Evolutionary conservation across 768 basidiomycete species (phyloP).

Genomic region (Termitomyces sp.): DNA sequence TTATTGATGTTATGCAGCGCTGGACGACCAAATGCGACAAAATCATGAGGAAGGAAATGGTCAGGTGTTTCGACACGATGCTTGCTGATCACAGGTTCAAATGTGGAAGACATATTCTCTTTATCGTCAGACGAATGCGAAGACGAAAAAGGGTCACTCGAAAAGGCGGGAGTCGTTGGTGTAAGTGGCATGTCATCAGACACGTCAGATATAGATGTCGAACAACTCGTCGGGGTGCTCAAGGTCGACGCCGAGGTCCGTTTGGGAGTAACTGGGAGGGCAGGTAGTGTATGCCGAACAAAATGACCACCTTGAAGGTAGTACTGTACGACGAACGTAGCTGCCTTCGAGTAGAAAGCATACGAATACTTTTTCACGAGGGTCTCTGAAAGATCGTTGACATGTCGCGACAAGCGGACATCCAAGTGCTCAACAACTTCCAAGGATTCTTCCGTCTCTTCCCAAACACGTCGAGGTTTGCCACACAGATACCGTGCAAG

Average conservation of each 20-base stretch:
- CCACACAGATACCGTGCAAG: constrained; percentile 87
- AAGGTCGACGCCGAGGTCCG: constrained; percentile 47
- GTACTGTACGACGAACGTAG: constrained; percentile 88
- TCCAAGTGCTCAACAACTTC: constrained; percentile 87
- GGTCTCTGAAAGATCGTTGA: constrained; percentile 93
- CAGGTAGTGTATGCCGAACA: constrained; percentile 35
- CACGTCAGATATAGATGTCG: constrained; percentile 66
- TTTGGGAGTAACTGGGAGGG: constrained; percentile 68
- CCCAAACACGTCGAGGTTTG: constrained; percentile 70
- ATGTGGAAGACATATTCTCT: constrained; percentile 69
- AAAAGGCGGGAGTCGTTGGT: constrained; percentile 65
- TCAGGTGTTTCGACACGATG: constrained; percentile 63
- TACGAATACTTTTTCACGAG: constrained; percentile 98
- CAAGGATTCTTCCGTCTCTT: constrained; percentile 79
- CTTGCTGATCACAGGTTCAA: constrained; percentile 72
- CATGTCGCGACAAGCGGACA: constrained; percentile 76
- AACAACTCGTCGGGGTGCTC: constrained; percentile 71
- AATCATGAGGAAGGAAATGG: constrained; percentile 77
- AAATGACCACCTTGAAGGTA: constrained; percentile 88
- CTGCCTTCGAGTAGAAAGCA: constrained; percentile 93
- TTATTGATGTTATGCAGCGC: constrained; percentile 76
- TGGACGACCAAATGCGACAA: constrained; percentile 71
- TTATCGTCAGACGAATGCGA: constrained; percentile 64
- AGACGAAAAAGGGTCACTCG: constrained; percentile 51
- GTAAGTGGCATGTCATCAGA: constrained; percentile 85